phyloP scores from a whole-genome alignment of 1,284 basidiomycete genomes.

The Heterobasidion parviporum region DNA sequence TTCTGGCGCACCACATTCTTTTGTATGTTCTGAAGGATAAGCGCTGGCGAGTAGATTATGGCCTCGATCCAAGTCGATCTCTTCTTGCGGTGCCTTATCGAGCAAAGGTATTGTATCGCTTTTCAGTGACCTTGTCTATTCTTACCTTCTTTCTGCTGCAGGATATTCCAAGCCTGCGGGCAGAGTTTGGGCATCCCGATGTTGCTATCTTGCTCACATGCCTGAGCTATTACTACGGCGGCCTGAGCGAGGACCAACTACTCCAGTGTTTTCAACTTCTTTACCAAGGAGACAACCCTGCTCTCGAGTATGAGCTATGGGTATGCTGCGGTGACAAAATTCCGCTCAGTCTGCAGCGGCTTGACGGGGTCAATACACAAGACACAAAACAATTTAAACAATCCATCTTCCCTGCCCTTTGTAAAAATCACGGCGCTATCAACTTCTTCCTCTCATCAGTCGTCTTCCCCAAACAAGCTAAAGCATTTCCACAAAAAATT shows the following conservation, averaged over 20 bases:
- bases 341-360: not conserved
- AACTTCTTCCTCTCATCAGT: constrained; percentile 23
- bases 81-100: constrained; percentile 4
- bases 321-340: not conserved
- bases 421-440: not conserved
- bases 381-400: not conserved
- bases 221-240: constrained; percentile 44
- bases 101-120: constrained; percentile 1
- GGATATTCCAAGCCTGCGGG: constrained; percentile 37
- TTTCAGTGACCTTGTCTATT: not conserved
- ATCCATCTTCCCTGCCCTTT: not conserved
- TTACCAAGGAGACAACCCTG: not conserved
- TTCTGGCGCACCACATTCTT: constrained; percentile 23
- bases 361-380: not conserved
- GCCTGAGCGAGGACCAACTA: constrained; percentile 24
- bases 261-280: not conserved
- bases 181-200: constrained; percentile 50
- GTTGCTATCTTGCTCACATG: constrained; percentile 39
- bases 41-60: constrained; percentile 5
- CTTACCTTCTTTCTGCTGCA: not conserved
- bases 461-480: constrained; percentile 42
- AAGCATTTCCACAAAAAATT: constrained; percentile 39
- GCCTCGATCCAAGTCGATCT: not conserved
- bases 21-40: constrained; percentile 26
- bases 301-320: not conserved